phyloP scores from a whole-genome alignment of 2,329 filamentous ascomycete genomes.

The Orbilia oligospora region DNA sequence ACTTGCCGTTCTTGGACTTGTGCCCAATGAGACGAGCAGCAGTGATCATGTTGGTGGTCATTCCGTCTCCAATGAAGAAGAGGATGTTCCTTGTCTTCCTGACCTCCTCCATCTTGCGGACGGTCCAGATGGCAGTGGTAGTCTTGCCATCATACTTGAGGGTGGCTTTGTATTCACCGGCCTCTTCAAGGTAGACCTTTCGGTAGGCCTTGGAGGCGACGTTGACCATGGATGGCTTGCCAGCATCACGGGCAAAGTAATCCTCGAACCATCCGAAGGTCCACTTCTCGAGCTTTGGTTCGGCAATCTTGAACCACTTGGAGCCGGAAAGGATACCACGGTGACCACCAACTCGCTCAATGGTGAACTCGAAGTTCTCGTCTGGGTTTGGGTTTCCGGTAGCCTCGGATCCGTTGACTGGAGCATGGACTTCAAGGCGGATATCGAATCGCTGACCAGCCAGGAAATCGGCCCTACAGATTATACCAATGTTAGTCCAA shows the following conservation, averaged over 20 bases:
- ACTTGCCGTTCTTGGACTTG: constrained; percentile 86
- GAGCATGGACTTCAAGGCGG: constrained; percentile 84
- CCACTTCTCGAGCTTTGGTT: constrained; percentile 84
- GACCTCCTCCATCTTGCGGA: constrained; percentile 78
- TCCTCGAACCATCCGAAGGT: constrained; percentile 89
- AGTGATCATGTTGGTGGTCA: constrained; percentile 83
- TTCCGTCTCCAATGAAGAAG: constrained; percentile 83
- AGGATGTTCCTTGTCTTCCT: constrained; percentile 88
- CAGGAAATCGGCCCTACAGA: constrained; percentile 79
- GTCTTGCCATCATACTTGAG: constrained; percentile 81
- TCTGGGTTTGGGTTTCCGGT: constrained; percentile 78
- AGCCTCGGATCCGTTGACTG: constrained; percentile 85
- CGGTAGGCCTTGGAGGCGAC: constrained; percentile 85
- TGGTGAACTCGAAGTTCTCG: constrained; percentile 81
- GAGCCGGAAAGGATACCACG: constrained; percentile 71
- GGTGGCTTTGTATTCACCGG: constrained; percentile 82
- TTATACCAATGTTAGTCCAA: constrained; percentile 22
- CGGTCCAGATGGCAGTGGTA: constrained; percentile 82
- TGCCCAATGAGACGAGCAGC: constrained; percentile 85
- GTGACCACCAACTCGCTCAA: constrained; percentile 74
- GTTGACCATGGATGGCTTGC: constrained; percentile 80
- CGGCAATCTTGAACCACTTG: constrained; percentile 78
- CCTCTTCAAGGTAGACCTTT: constrained; percentile 80
- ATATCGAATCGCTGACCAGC: constrained; percentile 88
- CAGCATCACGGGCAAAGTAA: constrained; percentile 80